Conservation (phyloP, 2,329 filamentous ascomycete species). For the Penicillium sp. region DNA sequence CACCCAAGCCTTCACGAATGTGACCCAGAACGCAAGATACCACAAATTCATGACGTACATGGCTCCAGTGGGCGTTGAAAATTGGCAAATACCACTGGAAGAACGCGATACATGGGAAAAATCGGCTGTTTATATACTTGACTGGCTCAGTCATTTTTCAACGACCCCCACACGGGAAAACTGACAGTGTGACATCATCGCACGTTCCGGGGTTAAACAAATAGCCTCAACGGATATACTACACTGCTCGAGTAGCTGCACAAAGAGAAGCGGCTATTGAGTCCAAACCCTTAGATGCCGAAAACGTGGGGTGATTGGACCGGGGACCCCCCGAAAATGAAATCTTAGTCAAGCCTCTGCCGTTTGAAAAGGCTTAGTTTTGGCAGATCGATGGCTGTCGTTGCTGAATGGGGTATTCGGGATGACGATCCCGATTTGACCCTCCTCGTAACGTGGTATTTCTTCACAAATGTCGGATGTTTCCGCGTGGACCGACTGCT, state of each 20-base stretch:
- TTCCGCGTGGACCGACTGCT: neutral
- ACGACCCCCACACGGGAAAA: neutral
- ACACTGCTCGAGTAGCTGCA: neutral
- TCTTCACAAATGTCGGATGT: neutral
- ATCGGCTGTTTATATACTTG: neutral
- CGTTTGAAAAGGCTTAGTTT: neutral
- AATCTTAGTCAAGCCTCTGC: neutral
- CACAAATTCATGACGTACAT: conserved; percentile 6
- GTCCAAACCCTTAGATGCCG: neutral
- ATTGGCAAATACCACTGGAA: neutral
- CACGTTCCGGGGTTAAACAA: neutral
- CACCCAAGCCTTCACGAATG: conserved; percentile 15
- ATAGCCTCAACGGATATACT: neutral
- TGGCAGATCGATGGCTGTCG: neutral
- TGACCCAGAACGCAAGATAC: conserved; percentile 5
- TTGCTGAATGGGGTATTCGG: neutral
- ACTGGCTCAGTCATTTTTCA: neutral
- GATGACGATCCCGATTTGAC: neutral
- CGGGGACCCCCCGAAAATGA: neutral
- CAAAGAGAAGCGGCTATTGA: neutral
- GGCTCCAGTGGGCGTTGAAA: neutral
- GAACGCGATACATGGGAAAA: neutral
- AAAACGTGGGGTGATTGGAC: neutral
- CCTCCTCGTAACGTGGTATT: neutral
- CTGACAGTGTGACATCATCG: neutral